Percentiles rank a stretch among this genome's conserved stretches.
phyloP scores from a whole-genome alignment of 176 grass and related monocot species.

The Ampelocalamus luodianensis region DNA sequence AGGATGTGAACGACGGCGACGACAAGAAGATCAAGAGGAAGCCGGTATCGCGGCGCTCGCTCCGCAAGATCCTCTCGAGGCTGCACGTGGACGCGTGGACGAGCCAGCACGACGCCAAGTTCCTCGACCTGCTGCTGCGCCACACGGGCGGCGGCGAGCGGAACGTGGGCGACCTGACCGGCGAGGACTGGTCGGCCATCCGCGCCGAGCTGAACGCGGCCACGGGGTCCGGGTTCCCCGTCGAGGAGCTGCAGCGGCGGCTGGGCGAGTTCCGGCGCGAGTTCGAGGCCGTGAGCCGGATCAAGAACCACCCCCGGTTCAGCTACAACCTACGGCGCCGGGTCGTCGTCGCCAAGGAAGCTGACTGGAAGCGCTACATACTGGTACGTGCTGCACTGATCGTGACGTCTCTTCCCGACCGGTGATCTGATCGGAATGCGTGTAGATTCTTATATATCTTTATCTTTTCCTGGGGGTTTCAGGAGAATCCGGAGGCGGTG shows the following conservation, averaged over 20 bases:
- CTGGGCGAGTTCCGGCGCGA: slow-evolving; percentile 41
- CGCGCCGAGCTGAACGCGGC: slow-evolving; percentile 42
- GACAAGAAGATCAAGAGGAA: slow-evolving; percentile 16
- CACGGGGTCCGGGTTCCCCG: slow-evolving; percentile 37
- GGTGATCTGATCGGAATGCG: not conserved
- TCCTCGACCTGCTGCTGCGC: slow-evolving; percentile 44
- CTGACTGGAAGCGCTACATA: slow-evolving; percentile 39
- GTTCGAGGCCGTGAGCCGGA: slow-evolving; percentile 31
- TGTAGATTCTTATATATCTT: no score
- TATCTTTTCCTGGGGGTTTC: not conserved
- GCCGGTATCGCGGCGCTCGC: slow-evolving; percentile 37
- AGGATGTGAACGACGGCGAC: not conserved
- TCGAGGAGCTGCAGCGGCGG: slow-evolving; percentile 46
- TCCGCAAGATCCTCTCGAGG: slow-evolving; percentile 52
- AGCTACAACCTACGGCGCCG: slow-evolving; percentile 39
- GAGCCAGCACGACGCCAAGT: slow-evolving; percentile 45
- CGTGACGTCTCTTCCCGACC: not conserved
- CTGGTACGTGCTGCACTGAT: slow-evolving; percentile 8
- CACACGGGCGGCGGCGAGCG: not conserved
- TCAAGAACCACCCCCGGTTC: slow-evolving; percentile 42
- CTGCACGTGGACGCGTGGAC: slow-evolving; percentile 55
- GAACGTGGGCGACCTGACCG: slow-evolving; percentile 31
- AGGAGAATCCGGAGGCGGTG: slow-evolving; percentile 46
- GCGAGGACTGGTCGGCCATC: slow-evolving; percentile 42
- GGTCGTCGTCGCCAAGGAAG: slow-evolving; percentile 44